Evolutionary conservation across 1,284 basidiomycete genomes (phyloP).

Genomic region (Boletus sp.): DNA sequence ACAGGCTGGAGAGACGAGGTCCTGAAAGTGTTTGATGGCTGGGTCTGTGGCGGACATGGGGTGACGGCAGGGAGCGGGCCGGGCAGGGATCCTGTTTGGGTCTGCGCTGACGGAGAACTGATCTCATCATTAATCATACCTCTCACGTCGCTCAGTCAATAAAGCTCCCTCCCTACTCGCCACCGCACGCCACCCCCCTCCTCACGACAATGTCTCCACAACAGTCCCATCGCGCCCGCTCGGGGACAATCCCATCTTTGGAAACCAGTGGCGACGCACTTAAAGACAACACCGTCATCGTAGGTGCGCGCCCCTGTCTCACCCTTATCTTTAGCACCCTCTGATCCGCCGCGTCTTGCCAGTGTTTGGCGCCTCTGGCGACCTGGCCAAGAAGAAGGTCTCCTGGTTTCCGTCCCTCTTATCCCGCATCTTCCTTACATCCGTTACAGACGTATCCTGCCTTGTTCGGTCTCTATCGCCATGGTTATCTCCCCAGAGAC

Average conservation of each 20-base stretch:
- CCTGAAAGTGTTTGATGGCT: conserved; percentile 57
- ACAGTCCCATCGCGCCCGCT: conserved; percentile 49
- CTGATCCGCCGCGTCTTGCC: conserved; percentile 16
- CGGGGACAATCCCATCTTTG: conserved; percentile 85
- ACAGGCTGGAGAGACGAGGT: conserved; percentile 49
- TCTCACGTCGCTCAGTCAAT: conserved; percentile 29
- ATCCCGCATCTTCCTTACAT: conserved; percentile 14
- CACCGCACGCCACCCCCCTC: background rate
- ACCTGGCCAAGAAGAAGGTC: conserved; percentile 99
- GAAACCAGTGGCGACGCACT: conserved; percentile 67
- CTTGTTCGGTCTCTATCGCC: conserved; percentile 82
- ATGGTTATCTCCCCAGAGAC: conserved; percentile 76
- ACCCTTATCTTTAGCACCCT: conserved; percentile 7
- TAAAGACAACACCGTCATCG: conserved; percentile 83
- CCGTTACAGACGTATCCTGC: conserved; percentile 82
- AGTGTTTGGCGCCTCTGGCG: conserved; percentile 97
- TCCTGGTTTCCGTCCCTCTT: conserved; percentile 13
- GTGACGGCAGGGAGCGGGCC: conserved; percentile 13
- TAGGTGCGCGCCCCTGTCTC: conserved; percentile 53
- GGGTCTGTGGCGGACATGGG: conserved; percentile 37
- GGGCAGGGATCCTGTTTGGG: background rate
- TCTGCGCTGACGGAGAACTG: conserved; percentile 17
- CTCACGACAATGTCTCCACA: conserved; percentile 41
- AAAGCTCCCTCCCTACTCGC: conserved; percentile 16
- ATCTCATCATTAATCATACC: conserved; percentile 10